A percentile compares a stretch with the other conserved stretches of the same genome.
These are phyloP conservation scores for Angophora floribunda DNA, from an alignment of 345 rosid genomes.

Conservation along the genomic window DNA sequence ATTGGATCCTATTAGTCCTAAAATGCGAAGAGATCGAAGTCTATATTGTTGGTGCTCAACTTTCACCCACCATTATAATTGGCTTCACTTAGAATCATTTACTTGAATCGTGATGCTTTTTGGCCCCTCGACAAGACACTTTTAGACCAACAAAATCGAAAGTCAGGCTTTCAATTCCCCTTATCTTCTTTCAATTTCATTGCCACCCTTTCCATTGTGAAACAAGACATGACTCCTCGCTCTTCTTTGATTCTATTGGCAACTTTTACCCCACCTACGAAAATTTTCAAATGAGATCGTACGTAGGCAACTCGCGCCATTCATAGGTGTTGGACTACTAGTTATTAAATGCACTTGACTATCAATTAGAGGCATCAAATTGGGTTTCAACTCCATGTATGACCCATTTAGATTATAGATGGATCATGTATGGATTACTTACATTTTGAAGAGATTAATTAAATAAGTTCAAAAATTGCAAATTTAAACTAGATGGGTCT, in stretches of 20 bases:
- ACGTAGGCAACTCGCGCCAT: not conserved
- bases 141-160: not conserved
- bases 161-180: not conserved
- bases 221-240: not conserved
- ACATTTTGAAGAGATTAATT: too few species aligned
- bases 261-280: not conserved
- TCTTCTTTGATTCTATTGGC: not conserved
- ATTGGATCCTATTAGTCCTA: not conserved
- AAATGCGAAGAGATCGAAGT: not conserved
- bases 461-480: too few species aligned
- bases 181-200: not conserved
- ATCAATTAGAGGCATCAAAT: too few species aligned
- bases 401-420: too few species aligned
- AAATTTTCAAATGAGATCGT: not conserved
- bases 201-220: not conserved
- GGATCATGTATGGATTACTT: too few species aligned
- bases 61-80: not conserved
- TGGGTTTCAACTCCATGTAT: too few species aligned
- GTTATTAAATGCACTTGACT: not conserved
- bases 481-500: too few species aligned
- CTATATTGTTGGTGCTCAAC: not conserved
- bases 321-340: not conserved
- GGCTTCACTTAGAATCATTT: not conserved
- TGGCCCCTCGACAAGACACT: not conserved
- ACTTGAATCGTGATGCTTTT: not conserved